phyloP scores from a whole-genome alignment of 805 yeast species.

The Suhomyces vadensis region DNA sequence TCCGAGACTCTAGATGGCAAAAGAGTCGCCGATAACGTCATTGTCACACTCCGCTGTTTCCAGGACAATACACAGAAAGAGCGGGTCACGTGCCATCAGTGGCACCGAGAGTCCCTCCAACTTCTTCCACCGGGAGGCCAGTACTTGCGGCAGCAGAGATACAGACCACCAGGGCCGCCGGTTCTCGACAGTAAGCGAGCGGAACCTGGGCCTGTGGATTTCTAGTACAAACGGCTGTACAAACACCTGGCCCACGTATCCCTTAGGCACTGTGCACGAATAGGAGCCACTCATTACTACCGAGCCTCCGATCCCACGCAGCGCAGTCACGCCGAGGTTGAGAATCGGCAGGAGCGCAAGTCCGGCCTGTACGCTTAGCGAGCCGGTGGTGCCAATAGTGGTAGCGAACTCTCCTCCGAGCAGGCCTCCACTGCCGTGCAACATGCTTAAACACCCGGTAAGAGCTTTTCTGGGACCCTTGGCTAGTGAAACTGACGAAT shows the following conservation, averaged over 20 bases:
- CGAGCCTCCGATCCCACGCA: background rate
- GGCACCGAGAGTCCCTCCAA: background rate
- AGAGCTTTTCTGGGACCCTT: conserved; percentile 10
- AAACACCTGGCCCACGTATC: conserved; percentile 23
- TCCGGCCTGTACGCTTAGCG: background rate
- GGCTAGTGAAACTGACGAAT: background rate
- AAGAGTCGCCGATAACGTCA: conserved; percentile 1
- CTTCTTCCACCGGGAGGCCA: too few relatives aligned
- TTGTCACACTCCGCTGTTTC: conserved; percentile 9
- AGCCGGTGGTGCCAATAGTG: background rate
- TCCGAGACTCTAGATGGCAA: background rate
- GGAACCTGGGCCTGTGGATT: conserved; percentile 12
- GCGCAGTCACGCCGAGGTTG: background rate
- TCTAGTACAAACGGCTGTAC: conserved; percentile 18
- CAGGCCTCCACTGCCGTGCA: conserved; percentile 23
- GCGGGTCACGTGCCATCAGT: background rate
- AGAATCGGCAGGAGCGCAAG: background rate
- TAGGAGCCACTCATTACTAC: conserved; percentile 15
- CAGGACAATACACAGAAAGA: background rate
- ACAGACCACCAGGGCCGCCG: background rate
- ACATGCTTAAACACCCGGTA: conserved; percentile 20
- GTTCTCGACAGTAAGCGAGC: conserved; percentile 13
- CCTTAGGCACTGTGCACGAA: conserved; percentile 18
- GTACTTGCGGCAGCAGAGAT: too few relatives aligned
- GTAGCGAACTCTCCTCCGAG: conserved; percentile 15